Evolutionary conservation across 2,329 filamentous ascomycete genomes (phyloP), one percentile per base, ranked within the genome.

Genomic region (Colletotrichum echinochloae): DNA sequence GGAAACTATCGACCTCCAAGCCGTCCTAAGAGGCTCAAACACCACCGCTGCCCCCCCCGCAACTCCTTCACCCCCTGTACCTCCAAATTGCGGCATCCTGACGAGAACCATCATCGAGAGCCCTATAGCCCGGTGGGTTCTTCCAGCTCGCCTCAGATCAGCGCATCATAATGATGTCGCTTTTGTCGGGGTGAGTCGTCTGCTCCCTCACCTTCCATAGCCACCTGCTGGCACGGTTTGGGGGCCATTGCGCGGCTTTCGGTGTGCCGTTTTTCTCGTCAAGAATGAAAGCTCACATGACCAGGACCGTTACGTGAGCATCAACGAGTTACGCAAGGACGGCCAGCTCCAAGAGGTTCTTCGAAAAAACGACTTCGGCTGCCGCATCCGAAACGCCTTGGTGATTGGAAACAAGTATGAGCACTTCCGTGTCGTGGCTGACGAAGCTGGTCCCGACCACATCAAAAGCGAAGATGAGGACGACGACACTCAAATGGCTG

Each of bases 61-160:
- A 76, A 26, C 79, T 75, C 39, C 77, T 73, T 60, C 76, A 70
- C 30, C 67, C 73, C 60, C 80, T 76, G 66, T 81, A 60, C 81
- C 83, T 37, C 89, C 91, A 7, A 81, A 80, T 26, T 87, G 91
- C 70, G 96, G 94, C 5, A 77, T 98, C 39, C 84, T 98, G 55
- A 94, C 94, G 0, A 90, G 88, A 76, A 97, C 95, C 0, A 79
- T 97, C 37, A 84, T 95, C 60, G 88, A 90, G 63, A 97, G 93
- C 73, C 92, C 95, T 1, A 84, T 92, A 44, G 87, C 92, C 66
- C 91, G 91, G 77, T 92, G 88, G 84, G 91, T 98, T 52, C 83
- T 97, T 18, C 93, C 94, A 16, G 93, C 91, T n/a, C 89, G 91
- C 70, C 84, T 98, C 70, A 88, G 95, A 68, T 90, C 90, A 65